phyloP scores from a whole-genome alignment of 495 filamentous ascomycete species.

The Hapsidospora chrysogenum region DNA sequence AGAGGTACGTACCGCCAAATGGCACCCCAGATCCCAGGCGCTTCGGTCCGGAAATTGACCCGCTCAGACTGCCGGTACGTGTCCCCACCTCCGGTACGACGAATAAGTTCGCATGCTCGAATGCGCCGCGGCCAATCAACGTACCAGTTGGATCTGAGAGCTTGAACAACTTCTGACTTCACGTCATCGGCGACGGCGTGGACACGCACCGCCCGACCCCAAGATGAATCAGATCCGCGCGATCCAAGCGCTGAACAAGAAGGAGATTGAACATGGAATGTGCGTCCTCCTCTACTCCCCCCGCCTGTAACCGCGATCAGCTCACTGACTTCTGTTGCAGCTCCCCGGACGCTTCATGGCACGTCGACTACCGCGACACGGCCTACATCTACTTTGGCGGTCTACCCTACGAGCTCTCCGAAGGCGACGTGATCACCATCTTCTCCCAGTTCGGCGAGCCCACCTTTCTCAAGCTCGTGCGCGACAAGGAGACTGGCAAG shows the following conservation, averaged over 20 bases:
- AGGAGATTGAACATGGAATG: slow-evolving; percentile 80
- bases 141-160: too few relatives aligned
- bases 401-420: slow-evolving; percentile 81
- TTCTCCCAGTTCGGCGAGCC: slow-evolving; percentile 97
- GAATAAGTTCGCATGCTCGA: too few relatives aligned
- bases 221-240: slow-evolving; percentile 85
- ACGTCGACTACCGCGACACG: slow-evolving; percentile 91
- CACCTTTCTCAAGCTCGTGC: slow-evolving; percentile 71
- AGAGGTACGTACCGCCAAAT: too few relatives aligned
- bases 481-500: slow-evolving; percentile 92
- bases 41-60: too few relatives aligned
- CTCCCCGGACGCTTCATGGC: slow-evolving; percentile 80
- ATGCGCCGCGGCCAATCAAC: too few relatives aligned
- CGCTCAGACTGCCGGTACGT: too few relatives aligned
- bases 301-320: too few relatives aligned
- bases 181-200: too few relatives aligned
- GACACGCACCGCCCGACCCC: neutral
- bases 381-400: slow-evolving; percentile 95
- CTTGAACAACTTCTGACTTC: too few relatives aligned
- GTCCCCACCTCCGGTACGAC: too few relatives aligned
- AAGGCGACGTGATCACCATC: slow-evolving; percentile 90
- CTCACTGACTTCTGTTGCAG: slow-evolving; percentile 17
- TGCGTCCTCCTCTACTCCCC: slow-evolving; percentile 25
- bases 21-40: too few relatives aligned
- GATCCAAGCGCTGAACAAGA: slow-evolving; percentile 85